Base-by-base conservation (phyloP, 495 filamentous ascomycete genomes). In the Clavariopsis aquatica region DNA sequence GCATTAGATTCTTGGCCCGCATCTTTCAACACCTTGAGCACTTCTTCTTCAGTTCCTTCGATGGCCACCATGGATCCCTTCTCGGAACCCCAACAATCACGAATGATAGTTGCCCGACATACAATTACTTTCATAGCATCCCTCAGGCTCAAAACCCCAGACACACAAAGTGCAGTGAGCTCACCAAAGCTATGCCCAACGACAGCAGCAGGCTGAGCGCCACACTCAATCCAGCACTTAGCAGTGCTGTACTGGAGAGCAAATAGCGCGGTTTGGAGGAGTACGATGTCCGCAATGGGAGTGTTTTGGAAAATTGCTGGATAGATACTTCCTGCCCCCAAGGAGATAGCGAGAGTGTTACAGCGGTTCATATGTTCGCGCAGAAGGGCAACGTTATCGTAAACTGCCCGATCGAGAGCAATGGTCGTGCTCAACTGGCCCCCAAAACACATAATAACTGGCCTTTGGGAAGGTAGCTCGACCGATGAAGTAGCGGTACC, bases 171-270 rank as follows among this genome's bases (percentile, higher is more conserved):
- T 1, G 62, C 66, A 12, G 66, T 66, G 3, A 66, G 22, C 49
- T 71, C 34, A 15, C 69, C 69, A 59, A 71, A 66, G 41, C 78
- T 81, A 60, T 85, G 83, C 2, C 83, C 83, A 10, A 83, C 68
- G 7, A 84, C 70, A 1, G 78, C 73, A 12, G 56, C 60, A 24
- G 26, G 60, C 31, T 66, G 29, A 0, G 78, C 7, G 0, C 81
- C 81, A 54, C 69, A 76, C 26, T 80, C 76, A 0, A 83, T 79
- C 82, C 82, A 85, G 7, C 66, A 45, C 27, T 64, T 74, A 1
- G 82, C 80, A 46, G 63, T 76, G 1, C 80, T 67, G 54, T 84
- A 83, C 59, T 84, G 82, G 34, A 79, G 20, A 0, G 82, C 67
- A 59, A 85, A 84, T 0, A 81, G 66, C 1, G 26, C 17, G 43